phyloP scores from a whole-genome alignment of 306 rosid genomes.

The Prunus mume region DNA sequence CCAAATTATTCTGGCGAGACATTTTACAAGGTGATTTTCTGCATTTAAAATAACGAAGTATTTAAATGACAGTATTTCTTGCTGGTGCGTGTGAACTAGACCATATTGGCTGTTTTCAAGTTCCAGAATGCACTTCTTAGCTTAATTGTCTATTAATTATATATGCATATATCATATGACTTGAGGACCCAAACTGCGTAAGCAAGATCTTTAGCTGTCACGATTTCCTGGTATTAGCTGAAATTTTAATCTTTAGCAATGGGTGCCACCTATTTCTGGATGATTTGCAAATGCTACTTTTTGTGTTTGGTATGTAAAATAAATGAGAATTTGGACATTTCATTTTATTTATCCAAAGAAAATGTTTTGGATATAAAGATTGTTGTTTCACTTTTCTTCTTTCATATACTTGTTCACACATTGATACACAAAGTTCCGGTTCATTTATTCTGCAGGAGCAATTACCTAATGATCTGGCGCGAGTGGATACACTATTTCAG shows the following conservation, averaged over 20 bases:
- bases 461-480: slow-evolving; percentile 67
- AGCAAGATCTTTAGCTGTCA: not conserved
- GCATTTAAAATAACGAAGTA: not conserved
- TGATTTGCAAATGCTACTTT: not conserved
- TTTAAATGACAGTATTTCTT: not conserved
- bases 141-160: not conserved
- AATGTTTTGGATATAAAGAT: not conserved
- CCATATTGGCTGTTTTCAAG: not conserved
- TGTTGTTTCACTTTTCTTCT: not conserved
- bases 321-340: not conserved
- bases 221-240: not conserved
- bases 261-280: not conserved
- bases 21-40: slow-evolving; percentile 79
- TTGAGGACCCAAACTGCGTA: not conserved
- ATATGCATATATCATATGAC: not conserved
- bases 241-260: not conserved
- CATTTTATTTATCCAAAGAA: not conserved
- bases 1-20: slow-evolving; percentile 85
- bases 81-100: not conserved
- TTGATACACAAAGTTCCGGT: slow-evolving; percentile 18
- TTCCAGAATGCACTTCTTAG: not conserved
- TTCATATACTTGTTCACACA: slow-evolving; percentile 13
- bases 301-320: not conserved
- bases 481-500: slow-evolving; percentile 78
- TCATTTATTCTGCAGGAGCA: slow-evolving; percentile 64